Base-by-base conservation (phyloP, 108 stramenopile species). In the Cyclotella sp. region DNA sequence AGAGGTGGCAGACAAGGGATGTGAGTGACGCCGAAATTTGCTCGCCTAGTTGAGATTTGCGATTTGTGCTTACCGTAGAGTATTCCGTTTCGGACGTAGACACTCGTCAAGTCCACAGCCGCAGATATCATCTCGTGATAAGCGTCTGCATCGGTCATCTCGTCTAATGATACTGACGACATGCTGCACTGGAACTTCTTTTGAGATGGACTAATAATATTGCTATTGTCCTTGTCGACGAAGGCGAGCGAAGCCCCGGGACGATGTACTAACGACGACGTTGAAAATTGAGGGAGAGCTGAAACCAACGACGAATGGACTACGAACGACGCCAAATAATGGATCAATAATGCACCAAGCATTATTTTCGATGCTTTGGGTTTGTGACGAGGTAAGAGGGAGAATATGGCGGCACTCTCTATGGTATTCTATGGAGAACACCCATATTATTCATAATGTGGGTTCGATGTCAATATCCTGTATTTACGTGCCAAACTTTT, bases 81-180 rank as follows among this genome's bases (percentile, higher is more conserved):
- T 16, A 85, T 60, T 6, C 81, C 84, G 60, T 87, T 76, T 19
- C 79, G 43, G 0, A 79, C 66, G 45, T 83, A 77, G 26, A 85
- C 86, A 66, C 84, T 69, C 26, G 76, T 75, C 19, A 94, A 70
- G 43, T 90, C 90, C 4, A 94, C 90, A 24, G 90, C 85, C 10
- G 87, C 75, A 27, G 90, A 85, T 9, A 79, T 73, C 54, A 78
- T 76, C 26, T 77, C 78, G 66, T 93, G 84, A 67, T 89, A 93
- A 3, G 86, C 86, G 14, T 61, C 64, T 44, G 86, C 83, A 47
- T 89, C 88, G 11, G 28, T 62, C 28, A 41, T 61, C 8, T 21
- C 11, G 43, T 52, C 60, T 21, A 21, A 11, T 40, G 34, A 29
- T 63, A 26, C 22, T 22, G 21, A 26, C 52, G 65, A 67, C 65